phyloP scores from a whole-genome alignment of 1,284 basidiomycete genomes.

The Cutaneotrichosporon cavernicola region DNA sequence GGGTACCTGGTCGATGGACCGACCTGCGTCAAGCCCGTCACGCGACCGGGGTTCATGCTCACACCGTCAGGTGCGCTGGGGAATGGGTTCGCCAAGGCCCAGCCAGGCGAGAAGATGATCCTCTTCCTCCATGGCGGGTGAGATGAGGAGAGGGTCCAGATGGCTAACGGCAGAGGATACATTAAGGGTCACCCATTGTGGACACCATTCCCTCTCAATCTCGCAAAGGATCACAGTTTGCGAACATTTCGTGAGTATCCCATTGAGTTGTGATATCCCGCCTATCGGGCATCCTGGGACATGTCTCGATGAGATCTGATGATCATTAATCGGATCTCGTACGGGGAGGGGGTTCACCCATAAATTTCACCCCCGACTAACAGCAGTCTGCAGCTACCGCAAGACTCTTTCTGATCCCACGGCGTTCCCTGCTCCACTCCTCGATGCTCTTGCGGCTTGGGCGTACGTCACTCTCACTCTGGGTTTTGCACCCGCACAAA shows the following conservation, averaged over 20 bases:
- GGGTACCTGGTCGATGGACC: slow-evolving; percentile 7
- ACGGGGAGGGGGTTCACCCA: too few species aligned
- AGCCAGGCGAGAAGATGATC: slow-evolving; percentile 31
- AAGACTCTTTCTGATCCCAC: slow-evolving; percentile 15
- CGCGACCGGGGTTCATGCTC: slow-evolving; percentile 26
- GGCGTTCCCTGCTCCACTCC: slow-evolving; percentile 25
- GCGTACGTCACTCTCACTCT: slow-evolving; percentile 17
- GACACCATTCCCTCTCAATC: slow-evolving; percentile 17
- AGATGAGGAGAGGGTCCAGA: background rate
- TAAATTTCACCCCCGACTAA: background rate
- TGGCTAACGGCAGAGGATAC: slow-evolving; percentile 24
- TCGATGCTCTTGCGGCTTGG: slow-evolving; percentile 28
- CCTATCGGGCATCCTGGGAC: background rate
- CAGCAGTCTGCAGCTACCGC: slow-evolving; percentile 21
- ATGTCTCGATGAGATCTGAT: too few species aligned
- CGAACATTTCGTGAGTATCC: slow-evolving; percentile 16
- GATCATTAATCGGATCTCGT: background rate
- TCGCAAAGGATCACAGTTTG: slow-evolving; percentile 16
- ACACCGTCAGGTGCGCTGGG: slow-evolving; percentile 18
- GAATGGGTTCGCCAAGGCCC: slow-evolving; percentile 15
- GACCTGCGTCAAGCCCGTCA: background rate
- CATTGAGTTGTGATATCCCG: background rate
- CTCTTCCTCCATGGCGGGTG: slow-evolving; percentile 31
- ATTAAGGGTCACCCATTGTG: slow-evolving; percentile 24
- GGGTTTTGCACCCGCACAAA: slow-evolving; percentile 18